phyloP scores from a whole-genome alignment of 805 yeast genomes.

The Lipomyces japonicus region DNA sequence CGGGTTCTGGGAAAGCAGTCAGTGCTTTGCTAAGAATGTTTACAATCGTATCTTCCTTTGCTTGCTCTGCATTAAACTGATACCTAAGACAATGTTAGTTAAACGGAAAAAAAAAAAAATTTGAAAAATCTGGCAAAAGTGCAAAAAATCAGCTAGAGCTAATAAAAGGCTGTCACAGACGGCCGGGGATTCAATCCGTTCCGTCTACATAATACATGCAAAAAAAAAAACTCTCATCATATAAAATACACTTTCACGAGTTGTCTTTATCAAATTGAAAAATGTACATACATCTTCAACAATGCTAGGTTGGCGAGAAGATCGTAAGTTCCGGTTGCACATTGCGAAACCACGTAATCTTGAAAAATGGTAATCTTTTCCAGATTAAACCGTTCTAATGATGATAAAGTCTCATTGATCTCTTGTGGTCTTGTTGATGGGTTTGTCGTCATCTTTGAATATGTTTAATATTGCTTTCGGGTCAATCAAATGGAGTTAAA shows the following conservation, averaged over 20 bases:
- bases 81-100: slow-evolving; percentile 21
- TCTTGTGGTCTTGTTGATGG: slow-evolving; percentile 43
- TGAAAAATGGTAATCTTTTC: slow-evolving; percentile 45
- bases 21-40: slow-evolving; percentile 44
- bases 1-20: slow-evolving; percentile 42
- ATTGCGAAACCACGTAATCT: slow-evolving; percentile 45
- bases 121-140: background rate
- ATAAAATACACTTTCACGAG: background rate
- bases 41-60: slow-evolving; percentile 33
- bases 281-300: slow-evolving; percentile 39
- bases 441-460: background rate
- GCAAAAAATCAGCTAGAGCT: slow-evolving; percentile 26
- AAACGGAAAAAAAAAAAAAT: background rate
- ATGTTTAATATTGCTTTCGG: no score
- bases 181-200: no score
- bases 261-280: background rate
- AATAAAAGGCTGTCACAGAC: slow-evolving; percentile 24
- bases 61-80: slow-evolving; percentile 37
- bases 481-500: no score
- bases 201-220: slow-evolving; percentile 30
- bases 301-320: slow-evolving; percentile 47
- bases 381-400: slow-evolving; percentile 46
- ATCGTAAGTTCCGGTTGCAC: slow-evolving; percentile 37
- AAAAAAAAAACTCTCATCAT: no score
- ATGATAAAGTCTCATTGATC: slow-evolving; percentile 42